Base-by-base conservation (phyloP, 164 flowering plant genomes). In the Aristolochia contorta region DNA sequence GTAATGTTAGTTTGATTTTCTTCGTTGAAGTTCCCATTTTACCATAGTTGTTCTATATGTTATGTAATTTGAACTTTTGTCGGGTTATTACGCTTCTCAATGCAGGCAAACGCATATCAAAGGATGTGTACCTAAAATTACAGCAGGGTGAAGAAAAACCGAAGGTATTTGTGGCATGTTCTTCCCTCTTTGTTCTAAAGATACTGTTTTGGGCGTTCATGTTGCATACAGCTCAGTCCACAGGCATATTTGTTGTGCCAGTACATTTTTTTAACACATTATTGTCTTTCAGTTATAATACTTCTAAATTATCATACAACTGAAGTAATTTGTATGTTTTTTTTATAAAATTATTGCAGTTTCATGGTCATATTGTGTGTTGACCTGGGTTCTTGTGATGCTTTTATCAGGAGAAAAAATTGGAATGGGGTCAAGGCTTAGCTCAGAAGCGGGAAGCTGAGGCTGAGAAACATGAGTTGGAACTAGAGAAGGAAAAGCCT, bases 401-500 rank as follows among this genome's bases (percentile, higher is more conserved):
- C 43, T 56, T 55, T 64, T 48, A 10, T 66, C 74, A 91, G 97
- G 96, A 91, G 75, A 80, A 69, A 54, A 82, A 83, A 66, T 57
- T 87, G 67, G 98, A 89, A 74, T 92, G 96, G 98, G 96, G 96
- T 25, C 80, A 89, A 67, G 98, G 96, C 64, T 77, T 89, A 77
- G 96, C 91, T 69, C 98, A 89, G 63, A 89, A 87, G 77, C 72
- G 90, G 48, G 96, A 92, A 76, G 93, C 86, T 67, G 98, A 92
- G 74, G 86, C 76, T 18, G 84, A 72, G 68, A 50, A 73, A 66
- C 67, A 60, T 22, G 98, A 89, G 64, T 62, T 89, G 57, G 96
- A 85, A 72, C 69, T 67, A 56, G 89, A 89, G 78, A 89, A 82
- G 77, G 83, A 81, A 7, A 89, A 77, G 66, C 98, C 98, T 45